These are phyloP conservation scores for Leccinum pallidistipes DNA, from an alignment of 1,284 basidiomycete species.

Conservation along the genomic window DNA sequence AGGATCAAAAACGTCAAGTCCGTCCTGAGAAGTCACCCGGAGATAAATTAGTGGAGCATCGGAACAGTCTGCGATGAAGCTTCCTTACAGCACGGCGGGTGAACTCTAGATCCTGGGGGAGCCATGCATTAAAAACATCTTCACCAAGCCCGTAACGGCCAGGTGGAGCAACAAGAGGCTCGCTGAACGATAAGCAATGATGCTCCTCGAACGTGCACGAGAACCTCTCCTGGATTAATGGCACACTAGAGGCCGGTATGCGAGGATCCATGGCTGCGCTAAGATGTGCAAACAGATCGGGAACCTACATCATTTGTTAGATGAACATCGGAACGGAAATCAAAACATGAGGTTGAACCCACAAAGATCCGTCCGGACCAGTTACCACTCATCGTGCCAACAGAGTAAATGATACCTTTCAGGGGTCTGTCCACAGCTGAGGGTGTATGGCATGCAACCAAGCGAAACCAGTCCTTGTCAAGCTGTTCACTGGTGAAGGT, in stretches of 20 bases:
- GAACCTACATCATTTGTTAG: conserved; percentile 23
- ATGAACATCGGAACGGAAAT: conserved; percentile 13
- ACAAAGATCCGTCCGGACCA: conserved; percentile 48
- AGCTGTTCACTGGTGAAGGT: conserved; percentile 27
- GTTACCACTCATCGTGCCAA: conserved; percentile 42
- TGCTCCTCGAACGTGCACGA: conserved; percentile 46
- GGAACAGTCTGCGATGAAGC: not conserved
- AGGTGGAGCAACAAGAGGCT: conserved; percentile 38
- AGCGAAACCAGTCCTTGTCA: conserved; percentile 47
- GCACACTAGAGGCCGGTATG: conserved; percentile 22
- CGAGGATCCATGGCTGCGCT: conserved; percentile 24
- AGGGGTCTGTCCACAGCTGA: conserved; percentile 35
- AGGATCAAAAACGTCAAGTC: conserved; percentile 41
- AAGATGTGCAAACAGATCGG: conserved; percentile 26
- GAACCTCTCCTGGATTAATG: conserved; percentile 38
- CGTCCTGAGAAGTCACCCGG: conserved; percentile 35
- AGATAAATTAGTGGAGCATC: conserved; percentile 12
- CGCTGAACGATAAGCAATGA: conserved; percentile 41
- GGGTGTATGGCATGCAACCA: conserved; percentile 42
- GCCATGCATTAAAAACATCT: conserved; percentile 46
- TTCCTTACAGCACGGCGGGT: conserved; percentile 36
- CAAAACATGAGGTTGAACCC: conserved; percentile 14
- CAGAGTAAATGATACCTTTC: conserved; percentile 40
- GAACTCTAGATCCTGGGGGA: conserved; percentile 39
- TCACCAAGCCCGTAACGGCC: conserved; percentile 38